These are phyloP conservation scores for Geotrichum restrictum DNA, from an alignment of 1,139 yeast genomes.

Conservation along the genomic window DNA sequence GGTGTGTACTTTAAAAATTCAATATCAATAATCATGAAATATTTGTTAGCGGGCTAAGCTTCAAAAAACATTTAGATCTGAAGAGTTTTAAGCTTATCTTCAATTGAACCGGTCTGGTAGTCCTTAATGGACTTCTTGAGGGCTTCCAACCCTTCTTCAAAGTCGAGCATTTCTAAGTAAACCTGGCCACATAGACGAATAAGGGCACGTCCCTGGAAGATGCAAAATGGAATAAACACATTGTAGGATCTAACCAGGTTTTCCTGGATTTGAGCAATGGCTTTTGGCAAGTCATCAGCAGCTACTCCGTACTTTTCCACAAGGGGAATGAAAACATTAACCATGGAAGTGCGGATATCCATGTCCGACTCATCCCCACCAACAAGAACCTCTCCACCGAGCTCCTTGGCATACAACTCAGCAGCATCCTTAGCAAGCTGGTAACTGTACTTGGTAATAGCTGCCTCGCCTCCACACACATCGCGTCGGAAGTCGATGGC, in stretches of 20 bases:
- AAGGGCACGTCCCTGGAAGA: conserved; percentile 45
- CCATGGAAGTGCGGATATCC: conserved; percentile 43
- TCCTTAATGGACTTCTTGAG: conserved; percentile 28
- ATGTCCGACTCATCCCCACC: conserved; percentile 35
- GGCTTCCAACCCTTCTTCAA: conserved; percentile 43
- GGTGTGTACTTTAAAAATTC: not conserved
- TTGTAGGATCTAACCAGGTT: conserved; percentile 36
- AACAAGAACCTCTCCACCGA: conserved; percentile 40
- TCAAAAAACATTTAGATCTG: no score
- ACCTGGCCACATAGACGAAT: conserved; percentile 59
- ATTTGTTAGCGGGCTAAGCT: not conserved
- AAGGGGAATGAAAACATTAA: conserved; percentile 47
- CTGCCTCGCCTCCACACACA: conserved; percentile 60
- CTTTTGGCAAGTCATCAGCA: conserved; percentile 3
- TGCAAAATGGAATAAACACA: conserved; percentile 48
- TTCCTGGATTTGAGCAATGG: conserved; percentile 17
- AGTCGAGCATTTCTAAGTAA: conserved; percentile 56
- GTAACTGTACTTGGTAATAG: conserved; percentile 48
- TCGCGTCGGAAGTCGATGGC: conserved; percentile 53
- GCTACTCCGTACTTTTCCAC: conserved; percentile 17
- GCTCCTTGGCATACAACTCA: conserved; percentile 37
- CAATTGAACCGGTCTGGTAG: not conserved
- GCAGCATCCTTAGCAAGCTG: conserved; percentile 47
- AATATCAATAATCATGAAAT: no score
- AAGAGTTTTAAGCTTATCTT: not conserved